Evolutionary conservation across 164 flowering plant genomes (phyloP).

Genomic region (Stephania cephalantha): DNA sequence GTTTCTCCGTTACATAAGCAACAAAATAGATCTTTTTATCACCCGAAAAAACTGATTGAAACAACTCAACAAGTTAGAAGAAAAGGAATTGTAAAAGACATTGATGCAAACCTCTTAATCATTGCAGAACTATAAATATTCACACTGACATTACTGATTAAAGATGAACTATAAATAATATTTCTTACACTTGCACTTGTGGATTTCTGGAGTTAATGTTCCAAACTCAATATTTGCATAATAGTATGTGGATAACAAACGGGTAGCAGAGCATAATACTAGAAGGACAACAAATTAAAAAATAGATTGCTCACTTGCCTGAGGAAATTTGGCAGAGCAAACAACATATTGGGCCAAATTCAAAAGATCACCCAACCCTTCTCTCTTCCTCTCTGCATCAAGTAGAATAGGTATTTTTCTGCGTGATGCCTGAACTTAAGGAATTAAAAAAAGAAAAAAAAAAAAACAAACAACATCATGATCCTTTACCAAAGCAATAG

Average conservation of each 20-base stretch:
- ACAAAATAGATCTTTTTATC: neutral
- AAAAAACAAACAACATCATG: constrained; percentile 9
- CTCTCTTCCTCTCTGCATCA: constrained; percentile 81
- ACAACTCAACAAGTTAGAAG: neutral
- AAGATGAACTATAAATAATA: neutral
- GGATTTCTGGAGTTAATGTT: neutral
- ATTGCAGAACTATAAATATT: no score
- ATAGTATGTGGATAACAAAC: neutral
- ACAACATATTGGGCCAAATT: constrained; percentile 52
- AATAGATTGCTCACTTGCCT: constrained; percentile 38
- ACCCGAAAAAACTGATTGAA: neutral
- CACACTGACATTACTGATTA: neutral
- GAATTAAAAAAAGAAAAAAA: constrained; percentile 13
- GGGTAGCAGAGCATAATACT: neutral
- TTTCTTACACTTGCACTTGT: neutral
- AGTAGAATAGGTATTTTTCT: constrained; percentile 67
- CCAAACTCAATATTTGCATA: neutral
- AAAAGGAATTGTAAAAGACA: neutral
- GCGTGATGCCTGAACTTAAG: constrained; percentile 62
- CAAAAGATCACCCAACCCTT: constrained; percentile 82
- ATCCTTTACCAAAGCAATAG: neutral
- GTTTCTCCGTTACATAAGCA: neutral
- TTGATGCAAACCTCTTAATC: neutral
- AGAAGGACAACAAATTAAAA: neutral
- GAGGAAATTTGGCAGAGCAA: constrained; percentile 82